A percentile compares a stretch with the other conserved stretches of the same genome.
Conservation (phyloP, 148 eudicot species). For the Chenopodium berlandieri region DNA sequence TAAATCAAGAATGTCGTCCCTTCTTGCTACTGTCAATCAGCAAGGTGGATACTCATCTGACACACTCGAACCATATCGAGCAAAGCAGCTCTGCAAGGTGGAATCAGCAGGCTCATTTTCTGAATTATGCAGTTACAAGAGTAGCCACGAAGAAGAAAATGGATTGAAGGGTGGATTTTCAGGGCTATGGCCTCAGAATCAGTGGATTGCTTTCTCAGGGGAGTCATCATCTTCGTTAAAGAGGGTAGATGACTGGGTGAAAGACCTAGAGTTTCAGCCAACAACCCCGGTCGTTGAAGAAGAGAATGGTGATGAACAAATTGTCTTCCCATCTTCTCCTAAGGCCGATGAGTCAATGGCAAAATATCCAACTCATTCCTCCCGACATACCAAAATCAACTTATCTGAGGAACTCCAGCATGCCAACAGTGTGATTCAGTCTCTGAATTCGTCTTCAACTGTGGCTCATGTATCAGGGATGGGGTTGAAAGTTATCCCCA, state of each 20-base stretch:
- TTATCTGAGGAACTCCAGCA: conserved; percentile 61
- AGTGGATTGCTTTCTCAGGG: conserved; percentile 77
- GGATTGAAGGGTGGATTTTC: conserved; percentile 46
- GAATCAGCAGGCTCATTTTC: conserved; percentile 47
- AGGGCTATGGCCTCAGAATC: conserved; percentile 84
- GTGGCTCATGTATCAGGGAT: conserved; percentile 84
- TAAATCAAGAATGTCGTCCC: conserved; percentile 30
- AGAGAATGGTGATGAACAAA: conserved; percentile 27
- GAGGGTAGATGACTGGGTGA: conserved; percentile 77
- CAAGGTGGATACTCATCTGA: conserved; percentile 93
- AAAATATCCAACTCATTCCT: conserved; percentile 30
- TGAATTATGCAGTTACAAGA: conserved; percentile 26
- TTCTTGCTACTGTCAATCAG: conserved; percentile 48
- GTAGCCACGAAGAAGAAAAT: conserved; percentile 21
- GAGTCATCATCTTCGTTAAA: conserved; percentile 53
- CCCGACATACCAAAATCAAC: conserved; percentile 32
- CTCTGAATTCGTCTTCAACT: conserved; percentile 85
- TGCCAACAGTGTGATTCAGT: conserved; percentile 68
- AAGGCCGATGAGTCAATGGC: conserved; percentile 35
- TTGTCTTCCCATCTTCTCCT: conserved; percentile 58
- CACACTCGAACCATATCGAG: conserved; percentile 54
- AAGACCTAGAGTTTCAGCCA: conserved; percentile 48
- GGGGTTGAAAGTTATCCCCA: conserved; percentile 73
- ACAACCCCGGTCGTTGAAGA: conserved; percentile 20
- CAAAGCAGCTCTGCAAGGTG: conserved; percentile 25